A percentile compares a stretch with the other conserved stretches of the same genome.
phyloP scores from a whole-genome alignment of 2,329 filamentous ascomycete species.

The Rhinocladiella mackenziei region DNA sequence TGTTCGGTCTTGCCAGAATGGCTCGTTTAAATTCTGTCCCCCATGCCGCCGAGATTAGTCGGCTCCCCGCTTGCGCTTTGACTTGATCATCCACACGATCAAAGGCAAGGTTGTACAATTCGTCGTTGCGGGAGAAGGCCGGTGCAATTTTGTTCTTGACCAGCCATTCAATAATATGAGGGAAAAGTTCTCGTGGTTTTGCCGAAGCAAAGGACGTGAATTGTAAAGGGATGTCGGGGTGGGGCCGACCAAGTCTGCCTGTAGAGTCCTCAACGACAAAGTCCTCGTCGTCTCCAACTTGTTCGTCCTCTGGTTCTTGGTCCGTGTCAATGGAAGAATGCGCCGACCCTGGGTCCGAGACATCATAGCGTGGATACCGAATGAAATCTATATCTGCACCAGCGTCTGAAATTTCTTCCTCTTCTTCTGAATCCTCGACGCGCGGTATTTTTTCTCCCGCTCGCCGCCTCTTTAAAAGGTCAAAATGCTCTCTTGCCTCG shows the following conservation, averaged over 20 bases:
- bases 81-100: constrained; percentile 69
- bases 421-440: constrained; percentile 29
- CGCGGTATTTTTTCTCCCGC: constrained; percentile 39
- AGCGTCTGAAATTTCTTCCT: constrained; percentile 26
- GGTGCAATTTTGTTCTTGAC: constrained; percentile 75
- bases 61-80: constrained; percentile 62
- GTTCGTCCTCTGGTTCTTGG: constrained; percentile 23
- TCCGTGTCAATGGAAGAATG: constrained; percentile 18
- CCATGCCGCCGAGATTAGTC: constrained; percentile 70
- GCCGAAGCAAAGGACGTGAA: constrained; percentile 65
- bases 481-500: constrained; percentile 40
- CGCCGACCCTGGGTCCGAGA: constrained; percentile 1
- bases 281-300: constrained; percentile 50
- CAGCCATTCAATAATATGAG: constrained; percentile 72
- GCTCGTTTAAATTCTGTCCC: constrained; percentile 61
- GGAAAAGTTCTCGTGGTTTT: constrained; percentile 68
- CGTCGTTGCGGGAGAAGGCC: constrained; percentile 59
- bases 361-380: constrained; percentile 11
- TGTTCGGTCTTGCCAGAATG: constrained; percentile 61
- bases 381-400: constrained; percentile 25
- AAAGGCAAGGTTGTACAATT: constrained; percentile 66
- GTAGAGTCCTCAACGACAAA: constrained; percentile 62
- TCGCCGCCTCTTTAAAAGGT: constrained; percentile 42
- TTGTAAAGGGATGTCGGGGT: constrained; percentile 60
- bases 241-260: constrained; percentile 54